These are phyloP conservation scores for Gaultheria prostrata DNA, from an alignment of 148 eudicot genomes.

Conservation along the genomic window DNA sequence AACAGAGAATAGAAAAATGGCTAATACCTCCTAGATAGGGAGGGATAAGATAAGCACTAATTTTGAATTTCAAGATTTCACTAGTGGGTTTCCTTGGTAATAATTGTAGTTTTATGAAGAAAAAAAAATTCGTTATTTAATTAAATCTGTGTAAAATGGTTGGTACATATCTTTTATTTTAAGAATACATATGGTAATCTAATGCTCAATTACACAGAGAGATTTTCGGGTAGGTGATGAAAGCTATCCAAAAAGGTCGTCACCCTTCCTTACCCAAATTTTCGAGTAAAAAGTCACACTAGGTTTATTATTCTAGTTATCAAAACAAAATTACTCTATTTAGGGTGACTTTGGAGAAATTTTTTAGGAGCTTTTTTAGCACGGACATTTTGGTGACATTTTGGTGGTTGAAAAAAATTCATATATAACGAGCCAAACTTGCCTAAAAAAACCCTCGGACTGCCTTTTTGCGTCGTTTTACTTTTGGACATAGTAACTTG, in stretches of 20 bases:
- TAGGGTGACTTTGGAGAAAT: too few species aligned
- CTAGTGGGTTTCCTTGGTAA: not conserved
- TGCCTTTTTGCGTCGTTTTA: too few species aligned
- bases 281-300: not conserved
- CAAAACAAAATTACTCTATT: too few species aligned
- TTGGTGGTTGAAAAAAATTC: too few species aligned
- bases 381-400: too few species aligned
- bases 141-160: not conserved
- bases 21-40: not conserved
- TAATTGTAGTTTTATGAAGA: not conserved
- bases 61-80: not conserved
- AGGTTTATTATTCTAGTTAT: not conserved
- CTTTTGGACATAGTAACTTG: too few species aligned
- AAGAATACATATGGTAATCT: slow-evolving; percentile 6
- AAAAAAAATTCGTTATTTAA: not conserved
- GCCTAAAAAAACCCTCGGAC: too few species aligned
- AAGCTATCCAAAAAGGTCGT: not conserved
- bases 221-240: slow-evolving; percentile 14
- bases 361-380: too few species aligned
- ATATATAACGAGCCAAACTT: too few species aligned
- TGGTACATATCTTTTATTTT: not conserved
- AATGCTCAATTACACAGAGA: not conserved
- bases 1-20: not conserved
- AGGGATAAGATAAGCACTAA: not conserved
- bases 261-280: not conserved